Evolutionary conservation across 2,329 filamentous ascomycete species (phyloP), one percentile per base, ranked within the genome.

Genomic region (Colletotrichum tropicicola): DNA sequence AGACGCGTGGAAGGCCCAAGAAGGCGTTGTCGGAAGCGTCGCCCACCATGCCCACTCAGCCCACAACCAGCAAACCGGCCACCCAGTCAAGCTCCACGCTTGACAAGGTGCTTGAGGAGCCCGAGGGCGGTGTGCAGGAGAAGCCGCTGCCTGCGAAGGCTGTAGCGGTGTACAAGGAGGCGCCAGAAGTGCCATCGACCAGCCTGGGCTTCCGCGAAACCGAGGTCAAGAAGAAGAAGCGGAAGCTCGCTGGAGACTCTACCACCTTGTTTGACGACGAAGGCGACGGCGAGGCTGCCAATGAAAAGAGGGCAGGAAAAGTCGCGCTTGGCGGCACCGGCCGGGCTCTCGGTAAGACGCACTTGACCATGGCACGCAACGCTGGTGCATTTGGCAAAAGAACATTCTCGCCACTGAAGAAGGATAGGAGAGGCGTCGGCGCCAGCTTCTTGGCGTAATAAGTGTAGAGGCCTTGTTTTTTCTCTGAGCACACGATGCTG

Each of bases 381-480:
- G 51, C 57, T 27, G 61, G 41, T 21, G 85, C 78, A 0, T 87
- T 90, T 68, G 82, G 83, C 12, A 81, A 81, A 12, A 79, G 78
- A 17, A 72, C 82, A 4, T 93, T 94, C 74, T 93, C 91, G 17
- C 91, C 91, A 7, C 78, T 94, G 64, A 94, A 94, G 79, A 86
- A 86, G 73, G 88, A 93, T 53, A 85, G 86, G 62, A 87, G 89
- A 66, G 87, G 88, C 30, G 83, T 87, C 4, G 82, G 83, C 65
- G 87, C 88, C 57, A 90, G 88, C 71, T 90, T 90, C 69, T 73
- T 89, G 63, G 83, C 79, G 57, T 86, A 70, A 69, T 30, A 27
- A 21, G 13, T 19, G 13, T 41, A 15, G 15, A 21, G 10, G 15
- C 7, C 23, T 47, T 39, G 25, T 41, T 23, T 37, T 3, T 4